Percentiles rank a stretch among this genome's conserved stretches.
phyloP scores from a whole-genome alignment of 129 eudicot species.

The Tanacetum coccineum region DNA sequence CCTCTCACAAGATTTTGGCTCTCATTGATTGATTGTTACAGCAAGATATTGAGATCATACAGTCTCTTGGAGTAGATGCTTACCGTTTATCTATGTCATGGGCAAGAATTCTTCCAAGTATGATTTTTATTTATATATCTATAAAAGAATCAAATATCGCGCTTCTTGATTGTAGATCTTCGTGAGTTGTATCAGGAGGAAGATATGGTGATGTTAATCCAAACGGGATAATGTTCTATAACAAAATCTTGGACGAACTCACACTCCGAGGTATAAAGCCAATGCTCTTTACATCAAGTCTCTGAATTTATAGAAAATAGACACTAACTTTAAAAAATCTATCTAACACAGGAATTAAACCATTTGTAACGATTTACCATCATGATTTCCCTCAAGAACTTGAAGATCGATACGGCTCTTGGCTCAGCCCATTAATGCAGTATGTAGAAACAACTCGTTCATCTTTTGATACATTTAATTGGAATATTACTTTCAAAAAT shows the following conservation, averaged over 20 bases:
- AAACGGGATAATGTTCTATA: conserved; percentile 53
- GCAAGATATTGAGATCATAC: conserved; percentile 74
- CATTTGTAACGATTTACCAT: conserved; percentile 78
- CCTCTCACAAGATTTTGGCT: too few species aligned
- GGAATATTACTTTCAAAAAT: too few species aligned
- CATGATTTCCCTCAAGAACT: conserved; percentile 74
- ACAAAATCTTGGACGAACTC: conserved; percentile 57
- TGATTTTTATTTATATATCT: too few species aligned
- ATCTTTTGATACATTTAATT: too few species aligned
- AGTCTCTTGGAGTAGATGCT: conserved; percentile 65
- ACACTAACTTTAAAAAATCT: conserved; percentile 1
- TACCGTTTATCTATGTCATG: conserved; percentile 81
- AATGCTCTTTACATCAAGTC: not conserved
- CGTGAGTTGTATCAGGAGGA: conserved; percentile 67
- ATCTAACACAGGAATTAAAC: conserved; percentile 49
- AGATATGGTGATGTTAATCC: conserved; percentile 65
- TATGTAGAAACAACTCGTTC: conserved; percentile 33
- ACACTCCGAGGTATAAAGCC: conserved; percentile 37
- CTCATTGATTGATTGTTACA: conserved; percentile 16
- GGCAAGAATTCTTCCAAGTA: conserved; percentile 74
- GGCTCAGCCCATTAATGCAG: conserved; percentile 90
- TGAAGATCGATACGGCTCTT: conserved; percentile 67
- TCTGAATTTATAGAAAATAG: not conserved
- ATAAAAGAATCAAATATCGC: too few species aligned
- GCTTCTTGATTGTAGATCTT: too few species aligned